These are phyloP conservation scores for Melocanna baccifera DNA, from an alignment of 176 grass and related monocot genomes.

Conservation along the genomic window DNA sequence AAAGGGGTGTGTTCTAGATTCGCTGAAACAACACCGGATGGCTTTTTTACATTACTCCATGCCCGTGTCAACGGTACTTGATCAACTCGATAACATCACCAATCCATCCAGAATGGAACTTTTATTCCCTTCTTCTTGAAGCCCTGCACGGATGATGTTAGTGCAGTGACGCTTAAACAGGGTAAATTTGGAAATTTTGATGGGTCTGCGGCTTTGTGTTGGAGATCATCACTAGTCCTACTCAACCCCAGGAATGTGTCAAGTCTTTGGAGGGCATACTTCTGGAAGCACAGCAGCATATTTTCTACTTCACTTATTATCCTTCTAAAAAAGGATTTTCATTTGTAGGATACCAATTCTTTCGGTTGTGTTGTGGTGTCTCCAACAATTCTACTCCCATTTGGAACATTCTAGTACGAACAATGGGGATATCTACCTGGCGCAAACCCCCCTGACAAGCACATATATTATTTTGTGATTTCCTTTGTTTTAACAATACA, in stretches of 20 bases:
- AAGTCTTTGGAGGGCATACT: too few relatives aligned
- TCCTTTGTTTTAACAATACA: neutral
- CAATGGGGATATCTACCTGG: neutral
- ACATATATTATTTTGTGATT: neutral
- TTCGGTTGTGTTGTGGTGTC: neutral
- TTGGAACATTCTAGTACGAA: neutral
- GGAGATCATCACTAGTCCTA: neutral
- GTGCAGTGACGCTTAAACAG: neutral
- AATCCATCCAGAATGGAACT: conserved; percentile 22
- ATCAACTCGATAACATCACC: neutral
- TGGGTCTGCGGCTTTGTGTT: neutral
- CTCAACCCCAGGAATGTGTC: neutral
- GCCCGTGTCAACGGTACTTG: neutral
- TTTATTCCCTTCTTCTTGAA: conserved; percentile 36
- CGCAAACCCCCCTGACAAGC: neutral
- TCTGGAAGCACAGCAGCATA: neutral
- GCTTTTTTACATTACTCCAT: neutral
- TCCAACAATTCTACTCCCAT: neutral
- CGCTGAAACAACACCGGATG: neutral
- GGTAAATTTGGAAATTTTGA: neutral
- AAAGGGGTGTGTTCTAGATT: neutral
- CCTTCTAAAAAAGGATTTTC: neutral
- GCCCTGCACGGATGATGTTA: conserved; percentile 25
- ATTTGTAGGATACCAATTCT: neutral
- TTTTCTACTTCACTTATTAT: neutral